phyloP scores from a whole-genome alignment of 2,329 filamentous ascomycete species.

The Penicillium corylophilum region DNA sequence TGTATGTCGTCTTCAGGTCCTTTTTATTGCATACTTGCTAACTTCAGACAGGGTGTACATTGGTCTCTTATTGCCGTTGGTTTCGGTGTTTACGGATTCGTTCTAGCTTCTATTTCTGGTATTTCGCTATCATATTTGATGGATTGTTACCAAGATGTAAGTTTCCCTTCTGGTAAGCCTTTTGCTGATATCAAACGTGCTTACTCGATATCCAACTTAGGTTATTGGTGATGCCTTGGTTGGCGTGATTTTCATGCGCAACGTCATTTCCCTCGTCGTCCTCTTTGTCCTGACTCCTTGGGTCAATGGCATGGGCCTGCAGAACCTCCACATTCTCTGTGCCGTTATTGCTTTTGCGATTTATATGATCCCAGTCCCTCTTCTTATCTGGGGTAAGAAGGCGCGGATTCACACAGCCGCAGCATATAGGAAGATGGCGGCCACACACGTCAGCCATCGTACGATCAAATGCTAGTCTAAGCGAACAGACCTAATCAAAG shows the following conservation, averaged over 20 bases:
- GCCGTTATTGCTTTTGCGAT: constrained; percentile 15
- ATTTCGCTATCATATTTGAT: constrained; percentile 29
- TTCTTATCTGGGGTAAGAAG: constrained; percentile 27
- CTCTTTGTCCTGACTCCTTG: constrained; percentile 49
- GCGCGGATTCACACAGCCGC: constrained; percentile 17
- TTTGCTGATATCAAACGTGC: background rate
- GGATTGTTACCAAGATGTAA: constrained; percentile 33
- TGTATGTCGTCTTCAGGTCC: constrained; percentile 2
- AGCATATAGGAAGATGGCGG: constrained; percentile 19
- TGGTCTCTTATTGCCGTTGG: constrained; percentile 31
- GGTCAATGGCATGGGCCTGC: constrained; percentile 25
- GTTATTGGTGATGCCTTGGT: constrained; percentile 50
- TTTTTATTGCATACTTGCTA: background rate
- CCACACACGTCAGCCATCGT: constrained; percentile 18
- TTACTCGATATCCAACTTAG: constrained; percentile 19
- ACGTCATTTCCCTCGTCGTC: constrained; percentile 44
- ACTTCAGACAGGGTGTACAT: constrained; percentile 20
- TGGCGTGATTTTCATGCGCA: constrained; percentile 46
- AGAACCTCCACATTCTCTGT: constrained; percentile 22
- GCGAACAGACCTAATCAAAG: background rate
- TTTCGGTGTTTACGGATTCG: constrained; percentile 20
- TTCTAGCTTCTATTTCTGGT: constrained; percentile 20
- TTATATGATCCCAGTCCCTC: constrained; percentile 18
- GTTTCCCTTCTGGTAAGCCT: background rate
- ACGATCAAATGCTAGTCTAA: constrained; percentile 5